Evolutionary conservation across 2,329 filamentous ascomycete genomes (phyloP).

Genomic region (Plectosphaerella sp.): DNA sequence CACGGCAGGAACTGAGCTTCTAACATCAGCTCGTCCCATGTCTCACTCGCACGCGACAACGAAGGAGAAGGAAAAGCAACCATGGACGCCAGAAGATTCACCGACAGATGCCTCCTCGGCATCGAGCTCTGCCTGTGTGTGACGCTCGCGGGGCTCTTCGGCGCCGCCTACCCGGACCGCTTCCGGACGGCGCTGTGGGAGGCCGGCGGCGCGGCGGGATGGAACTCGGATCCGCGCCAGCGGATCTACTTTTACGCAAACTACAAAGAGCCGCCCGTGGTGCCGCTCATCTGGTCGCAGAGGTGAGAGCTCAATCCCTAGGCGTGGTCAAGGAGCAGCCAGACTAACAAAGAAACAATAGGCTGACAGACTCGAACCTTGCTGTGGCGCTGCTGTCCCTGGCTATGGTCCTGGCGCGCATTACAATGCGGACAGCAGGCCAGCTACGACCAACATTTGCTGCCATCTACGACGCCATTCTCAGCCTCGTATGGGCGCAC

Average conservation of each 20-base stretch:
- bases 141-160: conserved; percentile 12
- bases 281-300: conserved; percentile 21
- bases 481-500: conserved; percentile 20
- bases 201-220: conserved; percentile 21
- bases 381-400: conserved; percentile 23
- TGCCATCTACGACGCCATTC: conserved; percentile 20
- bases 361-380: conserved; percentile 21
- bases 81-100: background rate
- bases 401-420: conserved; percentile 19
- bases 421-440: conserved; percentile 14
- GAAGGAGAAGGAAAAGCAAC: background rate
- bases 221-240: conserved; percentile 22
- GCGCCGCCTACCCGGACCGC: conserved; percentile 16
- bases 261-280: conserved; percentile 19
- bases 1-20: too few species aligned
- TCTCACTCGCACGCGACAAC: too few species aligned
- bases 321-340: too few species aligned
- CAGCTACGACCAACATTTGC: conserved; percentile 15
- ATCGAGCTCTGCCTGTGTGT: conserved; percentile 14
- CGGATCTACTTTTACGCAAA: conserved; percentile 25
- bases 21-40: too few species aligned
- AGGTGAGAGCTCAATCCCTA: conserved; percentile 11
- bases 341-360: conserved; percentile 4
- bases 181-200: conserved; percentile 19
- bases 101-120: conserved; percentile 5